Conservation (phyloP, 2,329 filamentous ascomycete genomes). For the Coniella lustricola region DNA sequence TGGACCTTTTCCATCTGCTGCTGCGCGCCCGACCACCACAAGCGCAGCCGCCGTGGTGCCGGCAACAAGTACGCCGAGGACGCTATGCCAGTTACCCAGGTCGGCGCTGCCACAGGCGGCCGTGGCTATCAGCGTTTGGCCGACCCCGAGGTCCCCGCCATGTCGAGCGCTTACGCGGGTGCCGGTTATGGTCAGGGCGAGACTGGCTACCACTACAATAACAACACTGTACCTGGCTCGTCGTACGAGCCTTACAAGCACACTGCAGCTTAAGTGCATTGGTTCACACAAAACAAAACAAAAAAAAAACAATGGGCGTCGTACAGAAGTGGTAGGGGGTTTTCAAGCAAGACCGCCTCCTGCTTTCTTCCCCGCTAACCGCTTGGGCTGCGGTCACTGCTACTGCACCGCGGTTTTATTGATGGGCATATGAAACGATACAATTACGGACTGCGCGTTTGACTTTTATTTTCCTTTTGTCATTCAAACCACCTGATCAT, state of each 20-base stretch:
- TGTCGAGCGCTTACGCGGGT: conserved; percentile 22
- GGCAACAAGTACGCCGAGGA: conserved; percentile 40
- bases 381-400: neutral
- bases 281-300: neutral
- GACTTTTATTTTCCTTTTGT: too few relatives aligned
- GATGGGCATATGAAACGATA: too few relatives aligned
- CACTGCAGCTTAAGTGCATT: neutral
- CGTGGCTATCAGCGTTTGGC: conserved; percentile 23
- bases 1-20: conserved; percentile 91
- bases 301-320: neutral
- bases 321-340: neutral
- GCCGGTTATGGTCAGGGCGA: conserved; percentile 32
- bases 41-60: conserved; percentile 21
- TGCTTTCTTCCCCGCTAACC: too few relatives aligned
- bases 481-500: neutral
- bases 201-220: conserved; percentile 10
- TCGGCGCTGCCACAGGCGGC: conserved; percentile 9
- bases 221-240: neutral
- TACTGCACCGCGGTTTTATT: too few relatives aligned
- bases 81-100: conserved; percentile 31
- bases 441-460: too few relatives aligned
- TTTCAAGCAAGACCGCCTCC: neutral
- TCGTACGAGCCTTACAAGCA: conserved; percentile 7
- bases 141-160: neutral
- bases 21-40: conserved; percentile 59